Evolutionary conservation across 768 basidiomycete species (phyloP).

Genomic region (Tricholoma sp.): DNA sequence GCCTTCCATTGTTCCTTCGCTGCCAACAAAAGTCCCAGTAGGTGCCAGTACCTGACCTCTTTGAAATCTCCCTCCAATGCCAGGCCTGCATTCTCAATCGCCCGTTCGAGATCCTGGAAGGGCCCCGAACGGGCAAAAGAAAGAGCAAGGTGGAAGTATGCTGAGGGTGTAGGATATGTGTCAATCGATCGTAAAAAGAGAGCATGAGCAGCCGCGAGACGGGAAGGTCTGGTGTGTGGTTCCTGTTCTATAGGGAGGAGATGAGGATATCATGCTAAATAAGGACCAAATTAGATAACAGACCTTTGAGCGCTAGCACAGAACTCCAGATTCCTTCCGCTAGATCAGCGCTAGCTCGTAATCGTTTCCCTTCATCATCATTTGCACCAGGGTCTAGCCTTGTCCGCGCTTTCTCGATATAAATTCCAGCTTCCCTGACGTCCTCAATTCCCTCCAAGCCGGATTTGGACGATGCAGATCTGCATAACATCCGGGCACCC

Average conservation of each 20-base stretch:
- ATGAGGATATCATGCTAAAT: not conserved
- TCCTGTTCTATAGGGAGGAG: slow-evolving; percentile 50
- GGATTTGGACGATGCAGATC: slow-evolving; percentile 28
- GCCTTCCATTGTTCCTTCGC: slow-evolving; percentile 76
- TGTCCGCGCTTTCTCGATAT: slow-evolving; percentile 57
- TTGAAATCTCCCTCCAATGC: slow-evolving; percentile 68
- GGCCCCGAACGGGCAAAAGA: slow-evolving; percentile 63
- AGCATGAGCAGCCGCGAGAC: slow-evolving; percentile 52
- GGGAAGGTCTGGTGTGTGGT: slow-evolving; percentile 50
- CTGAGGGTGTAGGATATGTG: slow-evolving; percentile 45
- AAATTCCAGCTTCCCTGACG: slow-evolving; percentile 53
- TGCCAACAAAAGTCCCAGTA: slow-evolving; percentile 78
- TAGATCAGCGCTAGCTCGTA: slow-evolving; percentile 55
- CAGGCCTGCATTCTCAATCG: slow-evolving; percentile 58
- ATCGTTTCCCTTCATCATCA: slow-evolving; percentile 22
- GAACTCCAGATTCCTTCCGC: slow-evolving; percentile 73
- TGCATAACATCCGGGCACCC: slow-evolving; percentile 75
- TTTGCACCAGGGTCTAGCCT: slow-evolving; percentile 44
- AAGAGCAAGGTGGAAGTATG: slow-evolving; percentile 78
- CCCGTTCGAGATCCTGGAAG: slow-evolving; percentile 59
- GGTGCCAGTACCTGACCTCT: slow-evolving; percentile 82
- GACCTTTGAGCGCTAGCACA: slow-evolving; percentile 68
- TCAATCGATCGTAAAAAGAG: slow-evolving; percentile 47
- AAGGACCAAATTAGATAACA: slow-evolving; percentile 7
- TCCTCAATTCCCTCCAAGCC: slow-evolving; percentile 50